These are phyloP conservation scores for Capillidium heterosporum DNA, from an alignment of 371 early-diverging fungal species.

Conservation along the genomic window DNA sequence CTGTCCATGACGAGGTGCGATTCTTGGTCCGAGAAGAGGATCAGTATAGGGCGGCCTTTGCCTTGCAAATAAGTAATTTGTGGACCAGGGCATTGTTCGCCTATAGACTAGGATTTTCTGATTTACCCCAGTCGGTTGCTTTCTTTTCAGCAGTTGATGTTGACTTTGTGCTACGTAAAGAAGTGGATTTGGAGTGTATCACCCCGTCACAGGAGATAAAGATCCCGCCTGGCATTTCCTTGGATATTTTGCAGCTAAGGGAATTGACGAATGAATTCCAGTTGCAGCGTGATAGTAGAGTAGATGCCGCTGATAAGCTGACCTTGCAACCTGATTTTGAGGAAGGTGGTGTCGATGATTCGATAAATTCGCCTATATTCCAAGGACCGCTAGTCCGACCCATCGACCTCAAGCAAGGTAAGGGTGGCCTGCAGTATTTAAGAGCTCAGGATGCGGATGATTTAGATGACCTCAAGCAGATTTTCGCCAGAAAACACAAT, in stretches of 20 bases:
- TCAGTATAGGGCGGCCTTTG: conserved; percentile 53
- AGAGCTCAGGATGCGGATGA: no score
- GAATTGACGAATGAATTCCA: background rate
- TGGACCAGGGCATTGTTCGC: conserved; percentile 89
- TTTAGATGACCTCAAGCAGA: no score
- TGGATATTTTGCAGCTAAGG: conserved; percentile 30
- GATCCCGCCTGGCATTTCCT: conserved; percentile 37
- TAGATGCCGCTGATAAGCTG: no score
- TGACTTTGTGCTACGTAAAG: conserved; percentile 85
- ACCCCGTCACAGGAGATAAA: conserved; percentile 48
- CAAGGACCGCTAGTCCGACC: no score
- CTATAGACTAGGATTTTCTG: conserved; percentile 62
- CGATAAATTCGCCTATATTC: no score
- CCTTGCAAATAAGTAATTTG: conserved; percentile 80
- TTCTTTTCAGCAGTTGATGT: conserved; percentile 94
- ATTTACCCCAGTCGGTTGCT: conserved; percentile 76
- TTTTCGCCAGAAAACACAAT: no score
- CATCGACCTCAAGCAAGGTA: no score
- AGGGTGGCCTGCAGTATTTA: no score
- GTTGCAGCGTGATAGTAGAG: no score
- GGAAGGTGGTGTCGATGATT: no score
- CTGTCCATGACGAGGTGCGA: conserved; percentile 93
- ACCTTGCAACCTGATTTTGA: no score
- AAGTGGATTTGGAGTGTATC: conserved; percentile 56
- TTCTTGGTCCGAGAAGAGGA: conserved; percentile 70